A percentile compares a stretch with the other conserved stretches of the same genome.
Evolutionary conservation across 305 asterid genomes (phyloP).

Genomic region (Solanum chacoense): DNA sequence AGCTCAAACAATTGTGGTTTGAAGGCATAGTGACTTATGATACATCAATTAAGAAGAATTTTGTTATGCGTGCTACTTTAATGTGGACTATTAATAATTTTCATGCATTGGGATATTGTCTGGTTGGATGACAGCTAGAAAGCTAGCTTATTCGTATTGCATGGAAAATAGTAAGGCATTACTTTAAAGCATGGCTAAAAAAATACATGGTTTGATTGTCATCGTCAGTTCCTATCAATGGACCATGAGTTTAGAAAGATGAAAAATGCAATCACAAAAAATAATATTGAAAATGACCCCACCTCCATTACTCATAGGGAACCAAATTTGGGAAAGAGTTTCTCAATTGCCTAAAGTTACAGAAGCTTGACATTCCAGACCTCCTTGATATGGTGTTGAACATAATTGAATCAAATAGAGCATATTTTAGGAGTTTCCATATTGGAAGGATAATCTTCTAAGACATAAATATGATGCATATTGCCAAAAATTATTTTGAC

Average conservation of each 20-base stretch:
- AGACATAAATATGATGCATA: neutral
- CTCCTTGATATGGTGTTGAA: neutral
- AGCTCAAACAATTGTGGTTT: neutral
- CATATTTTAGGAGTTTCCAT: neutral
- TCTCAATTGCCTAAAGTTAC: neutral
- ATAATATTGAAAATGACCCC: neutral
- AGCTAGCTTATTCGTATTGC: neutral
- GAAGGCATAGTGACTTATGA: neutral
- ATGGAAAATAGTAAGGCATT: neutral
- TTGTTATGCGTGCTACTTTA: neutral
- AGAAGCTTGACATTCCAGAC: neutral
- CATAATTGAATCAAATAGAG: neutral
- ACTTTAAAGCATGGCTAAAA: neutral
- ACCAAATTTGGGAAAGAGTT: neutral
- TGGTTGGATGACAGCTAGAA: neutral
- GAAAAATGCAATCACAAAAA: neutral
- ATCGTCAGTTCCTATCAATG: neutral
- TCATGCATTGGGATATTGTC: neutral
- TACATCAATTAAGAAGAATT: neutral
- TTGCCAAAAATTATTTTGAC: neutral
- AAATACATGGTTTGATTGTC: neutral
- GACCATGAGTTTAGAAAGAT: neutral
- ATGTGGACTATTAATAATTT: neutral
- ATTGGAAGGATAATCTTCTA: neutral
- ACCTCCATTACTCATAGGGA: neutral